Evolutionary conservation across 179 eudicot genomes (phyloP).

Genomic region (Spinacia oleracea): DNA sequence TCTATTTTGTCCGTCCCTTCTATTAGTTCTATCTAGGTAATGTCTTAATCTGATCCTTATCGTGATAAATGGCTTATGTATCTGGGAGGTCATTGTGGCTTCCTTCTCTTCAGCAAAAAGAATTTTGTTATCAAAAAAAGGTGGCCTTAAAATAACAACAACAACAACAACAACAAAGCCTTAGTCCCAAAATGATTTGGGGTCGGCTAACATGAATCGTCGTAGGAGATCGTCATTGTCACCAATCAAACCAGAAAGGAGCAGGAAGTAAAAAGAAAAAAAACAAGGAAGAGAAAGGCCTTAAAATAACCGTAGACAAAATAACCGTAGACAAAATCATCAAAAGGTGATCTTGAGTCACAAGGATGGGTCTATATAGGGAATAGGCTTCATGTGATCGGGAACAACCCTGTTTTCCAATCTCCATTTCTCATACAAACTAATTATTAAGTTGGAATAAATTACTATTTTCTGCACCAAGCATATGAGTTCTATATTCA

Average conservation of each 20-base stretch:
- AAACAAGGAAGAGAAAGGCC: no score
- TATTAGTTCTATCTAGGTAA: no score
- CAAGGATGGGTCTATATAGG: background rate
- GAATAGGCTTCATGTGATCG: background rate
- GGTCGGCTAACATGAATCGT: no score
- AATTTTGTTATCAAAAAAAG: background rate
- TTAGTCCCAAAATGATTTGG: no score
- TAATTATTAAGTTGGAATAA: slow-evolving; percentile 15
- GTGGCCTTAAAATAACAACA: background rate
- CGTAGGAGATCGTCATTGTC: no score
- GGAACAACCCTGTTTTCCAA: background rate
- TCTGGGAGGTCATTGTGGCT: background rate
- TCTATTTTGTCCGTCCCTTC: background rate
- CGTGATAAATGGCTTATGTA: background rate
- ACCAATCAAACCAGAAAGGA: no score
- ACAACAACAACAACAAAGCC: no score
- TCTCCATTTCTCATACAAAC: background rate
- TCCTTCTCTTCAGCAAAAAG: background rate
- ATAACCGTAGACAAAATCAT: background rate
- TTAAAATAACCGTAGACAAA: no score
- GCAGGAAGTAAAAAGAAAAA: no score
- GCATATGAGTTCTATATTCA: background rate
- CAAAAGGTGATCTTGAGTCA: background rate
- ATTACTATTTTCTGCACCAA: slow-evolving; percentile 13
- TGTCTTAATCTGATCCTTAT: background rate